Conservation (phyloP, 2,329 filamentous ascomycete species). For the Fonsecaea pedrosoi region DNA sequence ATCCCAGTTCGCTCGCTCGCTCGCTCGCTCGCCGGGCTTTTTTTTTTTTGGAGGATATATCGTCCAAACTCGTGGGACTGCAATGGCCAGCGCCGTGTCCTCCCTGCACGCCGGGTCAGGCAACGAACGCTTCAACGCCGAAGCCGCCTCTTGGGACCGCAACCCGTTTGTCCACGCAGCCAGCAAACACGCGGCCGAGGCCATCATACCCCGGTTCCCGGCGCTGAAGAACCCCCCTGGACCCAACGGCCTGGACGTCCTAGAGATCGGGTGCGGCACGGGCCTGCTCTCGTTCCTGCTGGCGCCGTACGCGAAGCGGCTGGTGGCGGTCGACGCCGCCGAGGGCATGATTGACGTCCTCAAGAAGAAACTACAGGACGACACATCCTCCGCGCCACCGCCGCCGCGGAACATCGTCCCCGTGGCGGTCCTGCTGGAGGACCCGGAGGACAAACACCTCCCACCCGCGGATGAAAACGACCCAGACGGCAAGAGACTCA, state of each 20-base stretch:
- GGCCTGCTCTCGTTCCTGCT: slow-evolving; percentile 60
- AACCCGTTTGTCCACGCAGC: slow-evolving; percentile 59
- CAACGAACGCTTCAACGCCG: slow-evolving; percentile 61
- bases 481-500: slow-evolving; percentile 43
- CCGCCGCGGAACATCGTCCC: slow-evolving; percentile 53
- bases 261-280: slow-evolving; percentile 65
- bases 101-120: slow-evolving; percentile 30
- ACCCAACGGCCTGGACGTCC: slow-evolving; percentile 51
- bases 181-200: slow-evolving; percentile 53
- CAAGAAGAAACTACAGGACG: slow-evolving; percentile 49
- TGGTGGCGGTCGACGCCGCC: slow-evolving; percentile 62
- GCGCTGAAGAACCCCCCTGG: slow-evolving; percentile 39
- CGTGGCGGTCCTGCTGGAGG: slow-evolving; percentile 56
- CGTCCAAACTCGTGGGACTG: background rate
- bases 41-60: no score
- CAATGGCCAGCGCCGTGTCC: slow-evolving; percentile 36
- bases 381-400: slow-evolving; percentile 22
- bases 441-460: slow-evolving; percentile 57
- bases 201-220: slow-evolving; percentile 52
- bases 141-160: slow-evolving; percentile 62
- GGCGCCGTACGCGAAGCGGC: slow-evolving; percentile 55
- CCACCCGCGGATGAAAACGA: slow-evolving; percentile 45
- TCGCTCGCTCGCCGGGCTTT: no score
- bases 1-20: no score
- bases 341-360: slow-evolving; percentile 63